Evolutionary conservation across 2,329 filamentous ascomycete genomes (phyloP).

Genomic region (Camillea tinctor): DNA sequence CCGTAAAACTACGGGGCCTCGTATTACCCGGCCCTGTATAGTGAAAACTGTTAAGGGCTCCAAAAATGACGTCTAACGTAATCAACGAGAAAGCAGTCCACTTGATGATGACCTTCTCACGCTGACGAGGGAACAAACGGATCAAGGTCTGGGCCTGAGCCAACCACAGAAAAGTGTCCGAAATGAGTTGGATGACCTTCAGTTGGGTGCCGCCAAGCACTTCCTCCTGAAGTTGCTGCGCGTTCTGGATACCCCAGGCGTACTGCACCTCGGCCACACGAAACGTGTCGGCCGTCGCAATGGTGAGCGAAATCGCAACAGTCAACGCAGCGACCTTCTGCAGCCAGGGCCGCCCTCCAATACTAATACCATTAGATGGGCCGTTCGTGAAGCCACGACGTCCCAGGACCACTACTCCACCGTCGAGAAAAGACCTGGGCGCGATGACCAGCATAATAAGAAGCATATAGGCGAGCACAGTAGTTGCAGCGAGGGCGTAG

Average conservation of each 20-base stretch:
- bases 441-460: conserved; percentile 93
- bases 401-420: conserved; percentile 77
- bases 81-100: conserved; percentile 97
- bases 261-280: conserved; percentile 82
- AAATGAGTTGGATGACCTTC: conserved; percentile 87
- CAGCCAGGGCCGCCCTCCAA: conserved; percentile 89
- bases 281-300: conserved; percentile 91
- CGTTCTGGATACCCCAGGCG: conserved; percentile 74
- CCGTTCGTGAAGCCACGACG: conserved; percentile 82
- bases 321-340: conserved; percentile 78
- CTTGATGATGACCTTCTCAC: conserved; percentile 98
- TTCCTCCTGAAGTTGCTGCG: conserved; percentile 67
- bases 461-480: conserved; percentile 86
- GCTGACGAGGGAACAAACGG: conserved; percentile 89
- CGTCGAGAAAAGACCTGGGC: conserved; percentile 88
- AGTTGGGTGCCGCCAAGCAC: conserved; percentile 85
- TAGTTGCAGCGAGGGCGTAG: conserved; percentile 89
- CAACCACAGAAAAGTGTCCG: conserved; percentile 94
- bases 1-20: conserved; percentile 74
- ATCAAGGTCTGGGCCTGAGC: conserved; percentile 97
- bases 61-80: conserved; percentile 85
- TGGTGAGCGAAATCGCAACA: conserved; percentile 81
- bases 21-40: conserved; percentile 51
- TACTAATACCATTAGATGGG: conserved; percentile 74
- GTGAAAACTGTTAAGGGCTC: conserved; percentile 82